Conservation (phyloP, 495 filamentous ascomycete species). For the Lophiotrema nucula region DNA sequence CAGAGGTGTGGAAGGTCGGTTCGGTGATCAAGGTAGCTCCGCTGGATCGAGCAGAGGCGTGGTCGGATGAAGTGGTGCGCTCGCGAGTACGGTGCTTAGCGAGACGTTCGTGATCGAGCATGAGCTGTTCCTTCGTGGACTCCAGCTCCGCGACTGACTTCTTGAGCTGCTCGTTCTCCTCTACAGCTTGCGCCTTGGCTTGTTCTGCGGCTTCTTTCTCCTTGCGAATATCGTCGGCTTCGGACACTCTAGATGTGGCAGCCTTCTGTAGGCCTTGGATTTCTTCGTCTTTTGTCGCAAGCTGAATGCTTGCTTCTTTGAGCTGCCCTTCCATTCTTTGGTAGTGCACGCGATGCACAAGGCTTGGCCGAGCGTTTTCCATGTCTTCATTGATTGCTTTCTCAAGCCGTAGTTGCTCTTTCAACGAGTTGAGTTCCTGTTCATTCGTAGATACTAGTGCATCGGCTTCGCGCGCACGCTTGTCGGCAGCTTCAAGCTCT, state of each 20-base stretch:
- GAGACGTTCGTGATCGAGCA: slow-evolving; percentile 26
- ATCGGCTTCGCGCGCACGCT: slow-evolving; percentile 10
- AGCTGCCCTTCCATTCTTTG: slow-evolving; percentile 24
- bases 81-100: slow-evolving; percentile 16
- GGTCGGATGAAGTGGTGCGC: slow-evolving; percentile 2
- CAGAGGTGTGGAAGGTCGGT: neutral
- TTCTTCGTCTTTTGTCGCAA: slow-evolving; percentile 1
- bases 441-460: slow-evolving; percentile 3
- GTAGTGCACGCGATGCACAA: slow-evolving; percentile 23
- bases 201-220: neutral
- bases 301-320: slow-evolving; percentile 9
- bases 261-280: slow-evolving; percentile 2
- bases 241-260: neutral
- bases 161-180: slow-evolving; percentile 14
- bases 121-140: slow-evolving; percentile 20
- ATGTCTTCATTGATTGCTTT: slow-evolving; percentile 25
- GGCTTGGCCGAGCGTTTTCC: slow-evolving; percentile 21
- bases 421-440: slow-evolving; percentile 6
- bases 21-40: slow-evolving; percentile 23
- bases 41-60: slow-evolving; percentile 23
- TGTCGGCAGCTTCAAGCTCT: slow-evolving; percentile 16
- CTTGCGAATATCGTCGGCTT: neutral
- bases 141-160: slow-evolving; percentile 11
- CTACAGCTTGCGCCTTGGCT: neutral
- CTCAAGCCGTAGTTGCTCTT: slow-evolving; percentile 17